phyloP scores from a whole-genome alignment of 768 basidiomycete genomes.

The Austroboletus eburneus region DNA sequence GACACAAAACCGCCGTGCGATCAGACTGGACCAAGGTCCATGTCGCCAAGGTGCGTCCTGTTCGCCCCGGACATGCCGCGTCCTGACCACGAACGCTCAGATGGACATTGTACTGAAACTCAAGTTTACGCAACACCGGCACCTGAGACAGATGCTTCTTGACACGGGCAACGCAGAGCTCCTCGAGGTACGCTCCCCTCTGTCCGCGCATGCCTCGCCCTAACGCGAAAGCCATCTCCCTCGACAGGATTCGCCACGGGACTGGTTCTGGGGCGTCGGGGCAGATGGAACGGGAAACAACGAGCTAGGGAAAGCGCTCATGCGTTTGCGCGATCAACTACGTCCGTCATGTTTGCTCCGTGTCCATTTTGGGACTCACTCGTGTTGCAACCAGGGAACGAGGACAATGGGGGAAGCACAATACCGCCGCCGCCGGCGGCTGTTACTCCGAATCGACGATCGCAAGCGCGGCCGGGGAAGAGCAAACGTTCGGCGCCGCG shows the following conservation, averaged over 20 bases:
- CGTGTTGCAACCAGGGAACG: slow-evolving; percentile 7
- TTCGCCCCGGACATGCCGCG: not conserved
- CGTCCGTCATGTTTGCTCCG: slow-evolving; percentile 27
- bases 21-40: slow-evolving; percentile 68
- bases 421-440: not conserved
- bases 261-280: slow-evolving; percentile 75
- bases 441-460: slow-evolving; percentile 3
- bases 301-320: slow-evolving; percentile 68
- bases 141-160: slow-evolving; percentile 58
- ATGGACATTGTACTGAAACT: slow-evolving; percentile 61
- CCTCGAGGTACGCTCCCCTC: slow-evolving; percentile 48
- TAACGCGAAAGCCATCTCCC: too few relatives aligned
- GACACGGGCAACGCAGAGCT: slow-evolving; percentile 61
- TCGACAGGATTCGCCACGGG: slow-evolving; percentile 69
- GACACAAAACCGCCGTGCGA: slow-evolving; percentile 59
- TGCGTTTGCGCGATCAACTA: slow-evolving; percentile 55
- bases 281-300: slow-evolving; percentile 63
- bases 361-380: not conserved
- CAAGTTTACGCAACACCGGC: slow-evolving; percentile 68
- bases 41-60: slow-evolving; percentile 46
- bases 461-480: not conserved
- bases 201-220: not conserved
- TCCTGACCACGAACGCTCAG: slow-evolving; percentile 29
- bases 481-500: slow-evolving; percentile 11
- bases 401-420: not conserved